Base-by-base conservation (phyloP, 176 grass and related monocot species). In the Cymbopogon citratus region DNA sequence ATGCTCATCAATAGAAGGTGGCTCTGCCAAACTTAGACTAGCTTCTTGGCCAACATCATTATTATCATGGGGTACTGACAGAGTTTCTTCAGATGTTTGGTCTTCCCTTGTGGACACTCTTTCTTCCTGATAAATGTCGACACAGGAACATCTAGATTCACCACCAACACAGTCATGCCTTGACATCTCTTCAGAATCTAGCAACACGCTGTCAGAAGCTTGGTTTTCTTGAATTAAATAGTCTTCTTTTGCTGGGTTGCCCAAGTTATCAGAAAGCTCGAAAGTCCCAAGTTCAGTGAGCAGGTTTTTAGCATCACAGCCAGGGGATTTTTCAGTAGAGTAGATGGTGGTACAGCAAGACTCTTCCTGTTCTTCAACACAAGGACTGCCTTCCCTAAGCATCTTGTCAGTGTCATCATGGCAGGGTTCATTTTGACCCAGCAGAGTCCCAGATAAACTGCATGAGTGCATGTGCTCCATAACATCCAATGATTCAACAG, bases 121-220 rank as follows among this genome's bases (percentile, higher is more conserved):
- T 85, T 80, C 74, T 70, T 89, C 75, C 71, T 63, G 56, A 80
- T 29, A 89, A 90, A 88, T 69, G 54, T 65, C 78, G 44, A 45
- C 15, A 29, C 65, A 62, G 1, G 44, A 68, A 87, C n/a, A 26
- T 83, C 49, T 69, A 79, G 54, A 86, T 88, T 73, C 83, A 81
- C 77, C 76, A 76, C 29, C 69, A 84, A 71, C 63, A 77, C 29
- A 84, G 36, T 65, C 31, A 33, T 76, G 48, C 36, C 19, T 56
- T 56, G 64, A 28, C 44, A 59, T 72, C 54, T 45, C 78, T 66
- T 74, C 43, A 51, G 61, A 61, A 36, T 41, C 46, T 81, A 80
- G 63, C 62, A 74, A 60, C 45, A 46, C 49, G 35, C 15, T 63
- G 33, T 76, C 83, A 31, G 12, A 38, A 54, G 48, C 33, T 60